phyloP scores from a whole-genome alignment of 2,329 filamentous ascomycete species.

The Pseudogymnoascus verrucosus region DNA sequence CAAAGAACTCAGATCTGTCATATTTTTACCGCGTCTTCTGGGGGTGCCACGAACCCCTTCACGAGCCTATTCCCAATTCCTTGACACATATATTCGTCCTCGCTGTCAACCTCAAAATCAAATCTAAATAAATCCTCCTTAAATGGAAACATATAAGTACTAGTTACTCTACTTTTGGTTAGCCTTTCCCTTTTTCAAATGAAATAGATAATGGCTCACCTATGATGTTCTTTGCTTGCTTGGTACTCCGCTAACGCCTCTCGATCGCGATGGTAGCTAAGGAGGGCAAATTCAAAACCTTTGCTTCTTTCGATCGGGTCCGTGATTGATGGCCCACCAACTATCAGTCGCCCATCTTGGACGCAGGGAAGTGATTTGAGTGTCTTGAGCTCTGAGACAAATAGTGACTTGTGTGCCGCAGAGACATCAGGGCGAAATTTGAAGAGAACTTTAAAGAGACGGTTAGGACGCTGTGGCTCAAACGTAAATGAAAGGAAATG shows the following conservation, averaged over 20 bases:
- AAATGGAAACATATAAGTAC: conserved; percentile 16
- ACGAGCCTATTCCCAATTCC: neutral
- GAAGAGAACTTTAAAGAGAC: conserved; percentile 16
- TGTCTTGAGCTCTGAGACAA: conserved; percentile 15
- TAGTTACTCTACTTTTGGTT: conserved; percentile 13
- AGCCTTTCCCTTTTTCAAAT: conserved; percentile 2
- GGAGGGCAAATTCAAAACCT: conserved; percentile 18
- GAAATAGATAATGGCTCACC: conserved; percentile 6
- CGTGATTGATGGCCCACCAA: conserved; percentile 19
- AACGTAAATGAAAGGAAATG: neutral
- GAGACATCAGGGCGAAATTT: conserved; percentile 15
- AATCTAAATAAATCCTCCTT: conserved; percentile 19
- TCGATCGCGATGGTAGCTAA: conserved; percentile 18
- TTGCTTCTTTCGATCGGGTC: conserved; percentile 17
- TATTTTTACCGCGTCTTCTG: neutral
- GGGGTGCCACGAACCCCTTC: neutral
- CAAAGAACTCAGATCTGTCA: neutral
- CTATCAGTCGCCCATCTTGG: conserved; percentile 15
- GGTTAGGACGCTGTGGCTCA: neutral
- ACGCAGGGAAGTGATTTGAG: conserved; percentile 17
- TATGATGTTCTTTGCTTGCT: conserved; percentile 17
- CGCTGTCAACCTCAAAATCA: conserved; percentile 18
- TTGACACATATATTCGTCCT: conserved; percentile 16
- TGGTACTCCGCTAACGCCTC: conserved; percentile 18
- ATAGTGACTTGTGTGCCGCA: conserved; percentile 13